Evolutionary conservation across 345 rosid species (phyloP).

Genomic region (Populus pruinosa): DNA sequence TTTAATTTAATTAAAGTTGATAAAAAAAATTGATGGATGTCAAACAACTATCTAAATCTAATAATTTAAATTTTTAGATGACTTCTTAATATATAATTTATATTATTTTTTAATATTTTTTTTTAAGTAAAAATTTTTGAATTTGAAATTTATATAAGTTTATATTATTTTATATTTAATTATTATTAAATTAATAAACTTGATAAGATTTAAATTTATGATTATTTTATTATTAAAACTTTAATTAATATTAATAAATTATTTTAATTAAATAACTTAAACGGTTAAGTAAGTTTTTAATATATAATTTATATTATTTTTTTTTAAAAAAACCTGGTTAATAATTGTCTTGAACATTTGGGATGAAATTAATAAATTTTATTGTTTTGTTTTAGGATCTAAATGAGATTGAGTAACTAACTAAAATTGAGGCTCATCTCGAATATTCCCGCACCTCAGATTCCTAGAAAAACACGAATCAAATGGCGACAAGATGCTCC

Average conservation of each 20-base stretch:
- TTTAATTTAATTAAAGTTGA: too few species aligned
- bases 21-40: too few species aligned
- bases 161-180: too few species aligned
- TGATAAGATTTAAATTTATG: accelerated
- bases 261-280: too few species aligned
- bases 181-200: too few species aligned
- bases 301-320: too few species aligned
- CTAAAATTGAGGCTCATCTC: neutral
- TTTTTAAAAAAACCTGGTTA: neutral
- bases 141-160: accelerated
- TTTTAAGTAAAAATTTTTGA: accelerated
- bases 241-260: accelerated
- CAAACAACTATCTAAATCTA: too few species aligned
- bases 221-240: accelerated
- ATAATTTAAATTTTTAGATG: too few species aligned
- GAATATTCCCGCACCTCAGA: neutral
- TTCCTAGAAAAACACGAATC: neutral
- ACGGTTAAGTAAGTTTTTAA: too few species aligned
- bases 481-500: neutral
- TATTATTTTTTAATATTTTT: accelerated
- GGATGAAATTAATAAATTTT: too few species aligned
- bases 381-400: neutral
- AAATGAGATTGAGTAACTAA: neutral
- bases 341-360: too few species aligned
- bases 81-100: too few species aligned